These are phyloP conservation scores for Exophiala dermatitidis DNA, from an alignment of 2,329 filamentous ascomycete genomes.

Conservation along the genomic window DNA sequence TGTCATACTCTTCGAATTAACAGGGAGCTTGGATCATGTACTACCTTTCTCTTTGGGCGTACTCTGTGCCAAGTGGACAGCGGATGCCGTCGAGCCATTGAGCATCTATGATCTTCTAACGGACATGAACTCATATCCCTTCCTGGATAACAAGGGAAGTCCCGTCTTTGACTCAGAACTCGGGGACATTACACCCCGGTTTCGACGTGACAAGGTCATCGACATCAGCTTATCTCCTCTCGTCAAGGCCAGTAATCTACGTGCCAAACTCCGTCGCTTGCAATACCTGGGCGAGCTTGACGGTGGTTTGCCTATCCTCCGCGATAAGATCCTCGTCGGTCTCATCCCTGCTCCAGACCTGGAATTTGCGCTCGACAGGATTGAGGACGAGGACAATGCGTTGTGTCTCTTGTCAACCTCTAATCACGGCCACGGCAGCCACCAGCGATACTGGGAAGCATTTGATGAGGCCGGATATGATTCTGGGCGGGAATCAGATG, in stretches of 20 bases:
- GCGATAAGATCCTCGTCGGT: conserved; percentile 72
- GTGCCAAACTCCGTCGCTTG: conserved; percentile 71
- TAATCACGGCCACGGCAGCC: conserved; percentile 40
- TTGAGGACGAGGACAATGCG: conserved; percentile 58
- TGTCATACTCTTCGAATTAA: conserved; percentile 92
- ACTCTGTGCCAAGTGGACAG: conserved; percentile 95
- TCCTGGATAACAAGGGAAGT: conserved; percentile 92
- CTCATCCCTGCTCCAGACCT: conserved; percentile 90
- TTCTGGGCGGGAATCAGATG: conserved; percentile 51
- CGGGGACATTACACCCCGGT: conserved; percentile 72
- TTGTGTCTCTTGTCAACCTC: conserved; percentile 75
- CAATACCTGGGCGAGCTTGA: conserved; percentile 85
- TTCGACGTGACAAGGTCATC: conserved; percentile 70
- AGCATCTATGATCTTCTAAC: conserved; percentile 90
- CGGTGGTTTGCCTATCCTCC: conserved; percentile 79
- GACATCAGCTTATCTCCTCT: conserved; percentile 79
- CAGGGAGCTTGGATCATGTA: conserved; percentile 89
- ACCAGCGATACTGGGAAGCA: conserved; percentile 18
- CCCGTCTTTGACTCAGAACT: conserved; percentile 84
- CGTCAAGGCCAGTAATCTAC: conserved; percentile 67
- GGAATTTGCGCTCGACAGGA: conserved; percentile 80
- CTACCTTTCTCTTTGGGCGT: conserved; percentile 89
- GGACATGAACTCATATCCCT: conserved; percentile 95
- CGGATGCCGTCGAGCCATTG: conserved; percentile 85
- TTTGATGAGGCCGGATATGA: conserved; percentile 24